Base-by-base conservation (phyloP, 1,284 basidiomycete species). In the Cutaneotrichosporon mucoides region DNA sequence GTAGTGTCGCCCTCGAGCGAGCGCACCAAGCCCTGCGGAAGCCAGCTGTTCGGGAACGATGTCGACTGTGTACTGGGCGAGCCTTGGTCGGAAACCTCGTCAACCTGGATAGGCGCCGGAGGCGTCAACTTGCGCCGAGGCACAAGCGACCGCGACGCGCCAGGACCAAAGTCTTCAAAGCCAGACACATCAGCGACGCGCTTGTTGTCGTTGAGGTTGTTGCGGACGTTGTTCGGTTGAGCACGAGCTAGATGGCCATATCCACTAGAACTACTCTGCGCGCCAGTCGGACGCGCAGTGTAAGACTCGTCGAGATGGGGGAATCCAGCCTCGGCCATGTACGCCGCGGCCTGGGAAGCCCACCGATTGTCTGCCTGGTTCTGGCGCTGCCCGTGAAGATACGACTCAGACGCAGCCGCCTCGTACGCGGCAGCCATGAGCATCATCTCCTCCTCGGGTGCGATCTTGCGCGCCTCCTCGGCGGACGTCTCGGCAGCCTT, bases 121-220 rank as follows among this genome's bases (percentile, higher is more conserved):
- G 61, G 46, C 35, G 53, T 53, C 33, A 59, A 45, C 7, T 52
- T 49, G 34, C 57, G 57, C 50, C 45, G 56, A 5, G 58, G 36
- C 6, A 55, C 61, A 4, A 63, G 54, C 47, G 60, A 62, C 43
- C 48, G 62, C 24, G 46, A 48, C 13, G 67, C 61, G 6, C 73
- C 70, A 2, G 77, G 78, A 33, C 77, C 77, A 66, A 79, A 79
- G 60, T 76, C 76, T 53, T 79, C 77, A 55, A 78, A 79, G 0
- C 76, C 76, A 44, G 69, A 57, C 2, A 77, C 55, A 58, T 76
- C 74, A 46, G 49, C 38, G n/a, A 54, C n/a, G 13, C 45, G 54
- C 53, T 63, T 64, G 24, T 24, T 24, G 40, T 56, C 61, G 37
- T 38, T 46, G 33, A 70, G 49, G 62, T 66, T 68, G 45, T 65